Percentiles rank a stretch among this genome's conserved stretches.
phyloP scores from a whole-genome alignment of 2,329 filamentous ascomycete species.

The Monosporascus sp. region DNA sequence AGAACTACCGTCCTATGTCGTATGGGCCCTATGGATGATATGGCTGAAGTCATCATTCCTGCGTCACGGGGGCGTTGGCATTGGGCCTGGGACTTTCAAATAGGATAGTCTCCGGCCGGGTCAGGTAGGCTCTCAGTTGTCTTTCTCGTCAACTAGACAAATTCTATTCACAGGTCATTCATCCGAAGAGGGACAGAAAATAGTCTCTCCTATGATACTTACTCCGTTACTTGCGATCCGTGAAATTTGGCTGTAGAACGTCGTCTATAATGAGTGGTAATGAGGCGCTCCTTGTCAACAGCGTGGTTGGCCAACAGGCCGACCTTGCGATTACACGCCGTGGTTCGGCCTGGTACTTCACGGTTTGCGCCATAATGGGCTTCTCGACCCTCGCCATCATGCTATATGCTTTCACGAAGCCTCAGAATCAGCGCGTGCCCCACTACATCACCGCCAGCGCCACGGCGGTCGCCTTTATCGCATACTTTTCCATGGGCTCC shows the following conservation, averaged over 20 bases:
- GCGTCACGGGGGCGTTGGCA: too few relatives aligned
- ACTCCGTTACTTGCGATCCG: not conserved
- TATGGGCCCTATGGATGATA: not conserved
- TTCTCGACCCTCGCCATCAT: conserved; percentile 48
- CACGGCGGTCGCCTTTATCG: conserved; percentile 53
- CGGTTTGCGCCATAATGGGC: conserved; percentile 56
- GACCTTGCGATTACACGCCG: conserved; percentile 54
- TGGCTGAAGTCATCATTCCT: not conserved
- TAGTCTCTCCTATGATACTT: not conserved
- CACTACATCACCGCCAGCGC: conserved; percentile 59
- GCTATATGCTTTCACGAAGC: conserved; percentile 46
- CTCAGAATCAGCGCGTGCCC: conserved; percentile 52
- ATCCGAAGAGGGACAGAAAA: not conserved
- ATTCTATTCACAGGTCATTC: not conserved
- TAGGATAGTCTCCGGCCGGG: not conserved
- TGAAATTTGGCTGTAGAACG: not conserved
- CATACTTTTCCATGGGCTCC: conserved; percentile 64
- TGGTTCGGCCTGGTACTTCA: conserved; percentile 60
- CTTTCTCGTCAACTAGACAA: not conserved
- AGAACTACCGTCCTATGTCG: not conserved
- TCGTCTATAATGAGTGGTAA: conserved; percentile 31
- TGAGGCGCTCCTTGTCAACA: conserved; percentile 40
- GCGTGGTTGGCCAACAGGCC: conserved; percentile 41
- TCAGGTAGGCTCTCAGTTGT: not conserved
- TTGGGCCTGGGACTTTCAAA: not conserved